Base-by-base conservation (phyloP, 192 early-diverging fungal species). In the Glomus cerebriforme region DNA sequence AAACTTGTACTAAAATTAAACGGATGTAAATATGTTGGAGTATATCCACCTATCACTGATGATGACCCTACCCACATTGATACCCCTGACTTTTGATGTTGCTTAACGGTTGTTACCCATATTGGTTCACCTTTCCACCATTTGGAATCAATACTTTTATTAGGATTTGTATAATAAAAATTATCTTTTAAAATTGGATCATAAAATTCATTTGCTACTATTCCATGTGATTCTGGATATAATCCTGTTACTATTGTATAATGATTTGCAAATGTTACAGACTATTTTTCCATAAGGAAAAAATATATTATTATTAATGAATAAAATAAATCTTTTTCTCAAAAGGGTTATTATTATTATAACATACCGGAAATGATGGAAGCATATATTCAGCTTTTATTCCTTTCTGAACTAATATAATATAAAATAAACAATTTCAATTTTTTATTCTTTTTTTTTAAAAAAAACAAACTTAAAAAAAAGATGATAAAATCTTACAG, bases 51-150 rank as follows among this genome's bases (percentile, higher is more conserved):
- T 34, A 94, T 88, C 3, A 82, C 66, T 0, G 95, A 86, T 19
- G 89, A 87, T 6, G 90, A 90, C n/a, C 93, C 94, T 3, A 92
- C 93, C 96, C 96, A 98, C 95, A 97, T 96, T 75, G 92, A 87
- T 8, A 95, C 91, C 7, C 86, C 96, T 0, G 94, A 87, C 62
- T 79, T 79, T 59, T 91, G 80, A 9, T 90, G 90, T 73, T 95
- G 92, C 43, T 86, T 89, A 17, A 90, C 92, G n/a, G 92, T 88
- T 0, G 96, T 96, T 59, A 92, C 89, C 97, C 97, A 98, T 39
- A 98, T 94, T 26, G 95, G 95, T 82, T 96, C 93, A 19, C 95
- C 96, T 35, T 88, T 88, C 95, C 96, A 98, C 96, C 96, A 98
- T 78, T 89, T 86, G 6, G 88, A 80, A 24, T 96, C 83, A 34